Evolutionary conservation across 23 red algal species (phyloP).

Genomic region (Porphyridium purpureum): DNA sequence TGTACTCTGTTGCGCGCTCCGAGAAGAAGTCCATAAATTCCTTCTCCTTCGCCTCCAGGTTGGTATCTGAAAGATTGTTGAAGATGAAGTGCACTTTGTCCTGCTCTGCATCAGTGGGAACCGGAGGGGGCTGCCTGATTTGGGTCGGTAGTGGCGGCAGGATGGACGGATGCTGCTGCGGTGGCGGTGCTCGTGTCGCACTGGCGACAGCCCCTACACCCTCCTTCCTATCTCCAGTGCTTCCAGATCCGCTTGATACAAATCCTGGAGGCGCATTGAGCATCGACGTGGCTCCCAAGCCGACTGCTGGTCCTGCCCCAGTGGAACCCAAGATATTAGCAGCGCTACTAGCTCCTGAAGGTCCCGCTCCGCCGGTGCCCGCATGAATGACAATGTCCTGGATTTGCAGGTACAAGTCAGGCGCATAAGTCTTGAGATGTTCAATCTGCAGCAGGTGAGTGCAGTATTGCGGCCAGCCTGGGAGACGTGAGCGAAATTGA

Average conservation of each 20-base stretch:
- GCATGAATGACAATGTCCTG: too few species aligned
- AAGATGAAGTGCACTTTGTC: slow-evolving; percentile 97
- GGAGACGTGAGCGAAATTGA: slow-evolving; percentile 26
- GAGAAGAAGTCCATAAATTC: slow-evolving; percentile 41
- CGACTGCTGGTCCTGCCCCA: too few species aligned
- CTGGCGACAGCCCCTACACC: neutral
- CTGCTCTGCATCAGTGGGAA: slow-evolving; percentile 49
- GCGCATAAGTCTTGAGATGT: slow-evolving; percentile 31
- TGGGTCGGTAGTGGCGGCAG: neutral
- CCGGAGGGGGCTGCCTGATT: too few species aligned
- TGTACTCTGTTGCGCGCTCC: slow-evolving; percentile 5
- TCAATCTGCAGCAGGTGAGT: slow-evolving; percentile 37
- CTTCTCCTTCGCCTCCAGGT: slow-evolving; percentile 64
- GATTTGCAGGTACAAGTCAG: slow-evolving; percentile 24
- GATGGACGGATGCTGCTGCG: neutral
- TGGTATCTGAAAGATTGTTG: slow-evolving; percentile 70
- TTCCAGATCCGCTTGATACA: too few species aligned
- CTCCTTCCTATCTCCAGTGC: neutral
- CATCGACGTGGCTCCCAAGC: too few species aligned
- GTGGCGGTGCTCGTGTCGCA: neutral
- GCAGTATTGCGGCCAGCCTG: slow-evolving; percentile 73
- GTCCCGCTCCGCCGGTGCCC: too few species aligned
- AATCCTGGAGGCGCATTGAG: too few species aligned
- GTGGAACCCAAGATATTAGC: too few species aligned
- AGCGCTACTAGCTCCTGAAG: too few species aligned